A percentile compares a stretch with the other conserved stretches of the same genome.
These are phyloP conservation scores for Galerina marginata DNA, from an alignment of 768 basidiomycete species.

Conservation along the genomic window DNA sequence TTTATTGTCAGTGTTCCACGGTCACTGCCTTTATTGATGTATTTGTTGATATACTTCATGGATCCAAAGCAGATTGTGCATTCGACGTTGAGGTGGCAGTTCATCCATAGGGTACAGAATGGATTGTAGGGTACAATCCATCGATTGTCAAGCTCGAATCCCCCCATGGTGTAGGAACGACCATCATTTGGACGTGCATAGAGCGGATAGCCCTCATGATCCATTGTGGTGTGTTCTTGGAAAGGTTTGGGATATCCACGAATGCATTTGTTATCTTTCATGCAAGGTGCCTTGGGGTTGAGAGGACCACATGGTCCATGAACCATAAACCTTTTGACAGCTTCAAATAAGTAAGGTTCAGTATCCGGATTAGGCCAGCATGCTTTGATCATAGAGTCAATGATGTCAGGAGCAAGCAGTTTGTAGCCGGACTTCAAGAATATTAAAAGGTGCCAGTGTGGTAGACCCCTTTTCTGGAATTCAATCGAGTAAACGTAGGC, in stretches of 20 bases:
- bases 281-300: constrained; percentile 40
- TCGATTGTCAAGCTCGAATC: too few relatives aligned
- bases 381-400: constrained; percentile 47
- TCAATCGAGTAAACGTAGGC: constrained; percentile 58
- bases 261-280: constrained; percentile 40
- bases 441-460: constrained; percentile 57
- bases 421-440: constrained; percentile 40
- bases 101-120: too few relatives aligned
- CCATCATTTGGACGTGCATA: too few relatives aligned
- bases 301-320: constrained; percentile 45
- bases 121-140: too few relatives aligned
- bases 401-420: constrained; percentile 36
- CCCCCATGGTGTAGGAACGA: too few relatives aligned
- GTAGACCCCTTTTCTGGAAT: constrained; percentile 62
- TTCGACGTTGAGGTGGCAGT: too few relatives aligned
- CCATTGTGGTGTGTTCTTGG: constrained; percentile 21
- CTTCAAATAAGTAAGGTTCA: constrained; percentile 38
- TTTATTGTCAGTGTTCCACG: constrained; percentile 12
- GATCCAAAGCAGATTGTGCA: too few relatives aligned
- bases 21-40: constrained; percentile 47
- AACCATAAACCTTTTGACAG: constrained; percentile 37
- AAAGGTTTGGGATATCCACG: constrained; percentile 38
- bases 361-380: constrained; percentile 44
- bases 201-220: constrained; percentile 25
- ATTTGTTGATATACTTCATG: too few relatives aligned